Percentiles rank a stretch among this genome's conserved stretches.
phyloP scores from a whole-genome alignment of 2,329 filamentous ascomycete species.

The Sporothrix protearum region DNA sequence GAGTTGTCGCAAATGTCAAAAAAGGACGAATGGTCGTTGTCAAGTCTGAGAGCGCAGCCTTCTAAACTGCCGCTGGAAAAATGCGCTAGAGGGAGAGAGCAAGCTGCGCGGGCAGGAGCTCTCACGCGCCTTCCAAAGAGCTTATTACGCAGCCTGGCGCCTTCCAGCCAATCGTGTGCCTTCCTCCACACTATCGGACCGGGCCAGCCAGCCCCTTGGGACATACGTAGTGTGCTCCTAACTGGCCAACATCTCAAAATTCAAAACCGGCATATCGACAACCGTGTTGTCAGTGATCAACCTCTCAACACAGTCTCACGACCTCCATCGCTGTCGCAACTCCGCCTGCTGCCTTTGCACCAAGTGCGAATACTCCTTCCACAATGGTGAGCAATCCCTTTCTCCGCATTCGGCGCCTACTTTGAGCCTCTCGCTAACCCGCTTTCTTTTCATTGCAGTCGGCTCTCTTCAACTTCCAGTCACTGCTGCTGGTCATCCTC shows the following conservation, averaged over 20 bases:
- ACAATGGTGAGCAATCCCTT: slow-evolving; percentile 4
- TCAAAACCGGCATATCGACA: neutral
- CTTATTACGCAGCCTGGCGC: neutral
- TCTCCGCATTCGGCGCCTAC: neutral
- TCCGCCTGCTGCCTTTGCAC: neutral
- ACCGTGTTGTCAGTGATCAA: neutral
- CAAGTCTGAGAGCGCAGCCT: neutral
- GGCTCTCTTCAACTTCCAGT: slow-evolving; percentile 98
- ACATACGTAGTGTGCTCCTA: slow-evolving; percentile 3
- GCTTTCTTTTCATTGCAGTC: slow-evolving; percentile 53
- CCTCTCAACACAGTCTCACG: neutral
- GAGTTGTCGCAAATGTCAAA: neutral
- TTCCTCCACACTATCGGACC: neutral
- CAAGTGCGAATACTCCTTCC: neutral
- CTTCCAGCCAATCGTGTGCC: slow-evolving; percentile 11
- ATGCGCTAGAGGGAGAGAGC: neutral
- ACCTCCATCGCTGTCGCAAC: neutral
- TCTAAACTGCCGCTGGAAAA: neutral
- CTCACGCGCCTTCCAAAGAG: neutral
- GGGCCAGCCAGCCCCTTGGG: slow-evolving; percentile 3
- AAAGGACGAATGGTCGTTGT: neutral
- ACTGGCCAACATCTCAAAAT: neutral
- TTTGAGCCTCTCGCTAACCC: neutral
- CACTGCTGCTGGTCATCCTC: slow-evolving; percentile 87
- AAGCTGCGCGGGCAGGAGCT: neutral